Conservation (phyloP, 2,329 filamentous ascomycete genomes). For the Sporothrix pseudoabietina region DNA sequence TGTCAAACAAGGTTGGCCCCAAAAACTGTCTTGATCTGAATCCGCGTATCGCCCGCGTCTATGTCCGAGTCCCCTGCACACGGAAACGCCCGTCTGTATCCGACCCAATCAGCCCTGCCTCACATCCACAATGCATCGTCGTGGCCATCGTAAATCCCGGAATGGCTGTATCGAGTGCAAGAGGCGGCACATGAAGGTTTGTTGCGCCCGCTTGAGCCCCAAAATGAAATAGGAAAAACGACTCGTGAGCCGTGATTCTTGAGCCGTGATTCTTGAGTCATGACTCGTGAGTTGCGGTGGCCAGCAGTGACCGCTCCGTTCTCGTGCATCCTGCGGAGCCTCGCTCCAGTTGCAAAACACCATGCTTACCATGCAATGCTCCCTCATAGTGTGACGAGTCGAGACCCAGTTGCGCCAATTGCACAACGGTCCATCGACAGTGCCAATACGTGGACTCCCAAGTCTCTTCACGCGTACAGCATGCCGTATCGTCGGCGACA, state of each 20-base stretch:
- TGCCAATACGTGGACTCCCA: conserved; percentile 36
- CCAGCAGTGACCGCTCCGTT: not conserved
- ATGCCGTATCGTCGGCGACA: not conserved
- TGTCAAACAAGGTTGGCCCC: not conserved
- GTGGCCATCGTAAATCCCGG: conserved; percentile 40
- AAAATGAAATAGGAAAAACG: not conserved
- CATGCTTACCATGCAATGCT: not conserved
- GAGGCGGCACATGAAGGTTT: conserved; percentile 40
- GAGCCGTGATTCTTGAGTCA: too few species aligned
- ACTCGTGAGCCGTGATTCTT: too few species aligned
- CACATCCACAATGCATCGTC: conserved; percentile 30
- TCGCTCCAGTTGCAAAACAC: not conserved
- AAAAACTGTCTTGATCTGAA: conserved; percentile 1
- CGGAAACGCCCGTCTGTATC: not conserved
- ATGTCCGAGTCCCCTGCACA: not conserved
- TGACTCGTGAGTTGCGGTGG: too few species aligned
- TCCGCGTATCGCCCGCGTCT: conserved; percentile 28
- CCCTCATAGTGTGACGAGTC: conserved; percentile 40
- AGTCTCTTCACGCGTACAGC: conserved; percentile 4
- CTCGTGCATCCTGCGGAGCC: not conserved
- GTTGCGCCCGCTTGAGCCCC: not conserved
- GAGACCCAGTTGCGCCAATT: conserved; percentile 40
- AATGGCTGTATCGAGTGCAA: conserved; percentile 42
- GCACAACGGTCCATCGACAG: conserved; percentile 38
- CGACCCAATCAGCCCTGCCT: not conserved